Base-by-base conservation (phyloP, 805 yeast species). In the Metschnikowia anglica region DNA sequence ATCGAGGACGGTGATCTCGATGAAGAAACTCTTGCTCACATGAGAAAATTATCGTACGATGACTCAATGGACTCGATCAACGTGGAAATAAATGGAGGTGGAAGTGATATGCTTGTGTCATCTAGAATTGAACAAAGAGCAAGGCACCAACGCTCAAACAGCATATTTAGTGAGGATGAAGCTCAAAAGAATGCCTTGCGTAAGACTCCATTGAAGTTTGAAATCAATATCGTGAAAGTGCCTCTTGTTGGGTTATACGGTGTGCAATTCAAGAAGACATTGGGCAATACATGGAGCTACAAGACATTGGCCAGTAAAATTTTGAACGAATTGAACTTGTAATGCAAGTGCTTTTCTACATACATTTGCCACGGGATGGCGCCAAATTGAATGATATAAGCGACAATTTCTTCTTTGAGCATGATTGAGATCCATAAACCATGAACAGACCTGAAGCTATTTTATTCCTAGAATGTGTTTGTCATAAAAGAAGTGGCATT, bases 241-340 rank as follows among this genome's bases (percentile, higher is more conserved):
- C 96, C 96, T 34, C 74, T 90, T 52, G 85, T 90, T 41, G 88
- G 95, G 4, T 72, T 91, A 46, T 89, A 85, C 52, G 98, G 98
- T 64, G 90, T 90, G 36, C 97, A 91, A 62, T 89, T 90, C 71
- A 91, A 91, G 73, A 90, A 90, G 61, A 76, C 90, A 23, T 76
- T 86, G 44, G 98, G 98, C 57, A 89, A 91, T 61, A 88, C 96
- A 1, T 90, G 97, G 97, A 79, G 85, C 67, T 90, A 90, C 67
- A 90, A 91, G 70, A 83, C 89, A 8, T 72, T 90, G 58, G 97
- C 97, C 2, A 82, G 91, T 41, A 88, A 83, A 61, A 85, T 90
- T 37, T 76, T 90, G 63, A 74, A 75, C 46, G 85, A 85, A 52
- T 72, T 87, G 60, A 81, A 83, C 49, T 67, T 86, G 50, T 85